Evolutionary conservation across 208 protist genomes (phyloP).

Genomic region (Acanthamoeba culbertsoni): DNA sequence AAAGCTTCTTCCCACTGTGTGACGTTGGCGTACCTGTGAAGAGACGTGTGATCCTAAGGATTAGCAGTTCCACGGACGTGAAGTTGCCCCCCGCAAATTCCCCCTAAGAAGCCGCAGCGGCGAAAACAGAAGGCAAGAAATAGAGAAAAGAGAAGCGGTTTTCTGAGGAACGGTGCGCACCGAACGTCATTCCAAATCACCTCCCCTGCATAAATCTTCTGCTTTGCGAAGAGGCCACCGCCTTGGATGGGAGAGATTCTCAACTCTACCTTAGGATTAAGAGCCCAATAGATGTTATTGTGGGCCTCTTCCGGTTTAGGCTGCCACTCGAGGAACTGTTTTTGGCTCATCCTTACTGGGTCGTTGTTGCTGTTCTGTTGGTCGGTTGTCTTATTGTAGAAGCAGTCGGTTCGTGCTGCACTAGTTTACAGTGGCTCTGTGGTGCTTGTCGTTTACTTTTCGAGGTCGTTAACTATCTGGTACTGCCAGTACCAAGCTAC

Average conservation of each 20-base stretch:
- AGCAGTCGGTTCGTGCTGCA: not conserved
- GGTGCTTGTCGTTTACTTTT: not conserved
- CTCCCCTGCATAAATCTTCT: constrained; percentile 38
- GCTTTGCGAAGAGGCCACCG: constrained; percentile 44
- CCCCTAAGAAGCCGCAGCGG: not conserved
- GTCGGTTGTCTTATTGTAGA: not conserved
- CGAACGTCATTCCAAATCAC: constrained; percentile 43
- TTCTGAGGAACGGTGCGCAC: not conserved
- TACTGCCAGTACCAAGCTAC: too few species aligned
- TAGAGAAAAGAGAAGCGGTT: not conserved
- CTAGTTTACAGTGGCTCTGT: too few species aligned
- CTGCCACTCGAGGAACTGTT: not conserved
- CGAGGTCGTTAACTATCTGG: too few species aligned
- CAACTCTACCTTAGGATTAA: constrained; percentile 50
- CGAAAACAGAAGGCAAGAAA: not conserved
- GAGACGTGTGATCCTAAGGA: too few species aligned
- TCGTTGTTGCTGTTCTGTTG: not conserved
- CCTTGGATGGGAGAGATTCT: constrained; percentile 58
- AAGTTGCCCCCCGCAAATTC: not conserved
- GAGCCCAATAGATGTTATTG: constrained; percentile 47
- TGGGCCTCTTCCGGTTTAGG: constrained; percentile 45
- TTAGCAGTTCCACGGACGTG: not conserved
- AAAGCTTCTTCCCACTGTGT: constrained; percentile 1
- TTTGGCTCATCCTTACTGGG: too few species aligned
- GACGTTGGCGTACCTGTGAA: constrained; percentile 23